Percentiles rank a stretch among this genome's conserved stretches.
phyloP scores from a whole-genome alignment of 805 yeast genomes.

The Barnettozyma sucrosica region DNA sequence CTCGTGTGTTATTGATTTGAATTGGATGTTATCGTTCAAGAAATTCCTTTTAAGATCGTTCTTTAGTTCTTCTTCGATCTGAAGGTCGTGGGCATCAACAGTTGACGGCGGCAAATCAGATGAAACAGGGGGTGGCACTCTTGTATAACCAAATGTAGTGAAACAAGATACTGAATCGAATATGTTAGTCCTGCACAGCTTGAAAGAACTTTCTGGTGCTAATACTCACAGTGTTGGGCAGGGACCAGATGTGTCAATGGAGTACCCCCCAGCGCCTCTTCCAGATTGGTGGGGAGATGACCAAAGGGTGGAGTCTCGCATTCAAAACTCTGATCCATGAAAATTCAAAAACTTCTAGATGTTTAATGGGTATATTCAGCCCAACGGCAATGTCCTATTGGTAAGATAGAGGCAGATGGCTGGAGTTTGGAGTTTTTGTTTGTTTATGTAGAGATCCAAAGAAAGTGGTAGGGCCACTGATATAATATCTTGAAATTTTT shows the following conservation, averaged over 20 bases:
- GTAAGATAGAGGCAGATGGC: not conserved
- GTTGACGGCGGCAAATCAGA: not conserved
- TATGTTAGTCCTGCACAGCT: not conserved
- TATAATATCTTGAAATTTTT: not conserved
- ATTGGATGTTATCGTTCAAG: not conserved
- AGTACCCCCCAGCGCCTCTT: slow-evolving; percentile 27
- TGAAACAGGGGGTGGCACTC: not conserved
- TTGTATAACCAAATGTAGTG: not conserved
- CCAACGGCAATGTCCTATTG: not conserved
- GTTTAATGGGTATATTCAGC: not conserved
- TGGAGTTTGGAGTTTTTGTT: not conserved
- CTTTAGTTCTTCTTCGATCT: not conserved
- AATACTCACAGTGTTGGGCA: slow-evolving; percentile 32
- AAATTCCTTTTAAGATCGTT: not conserved
- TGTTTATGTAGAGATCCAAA: not conserved
- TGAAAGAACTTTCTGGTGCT: not conserved
- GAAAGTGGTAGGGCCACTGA: not conserved
- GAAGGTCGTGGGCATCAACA: not conserved
- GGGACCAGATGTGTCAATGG: slow-evolving; percentile 37
- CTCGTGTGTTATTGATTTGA: not conserved
- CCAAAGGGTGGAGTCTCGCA: not conserved
- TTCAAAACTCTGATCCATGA: not conserved
- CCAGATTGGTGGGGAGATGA: slow-evolving; percentile 18
- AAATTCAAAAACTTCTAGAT: not conserved
- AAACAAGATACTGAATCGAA: not conserved